Conservation (phyloP, 2,329 filamentous ascomycete genomes). For the Didymella sp. region DNA sequence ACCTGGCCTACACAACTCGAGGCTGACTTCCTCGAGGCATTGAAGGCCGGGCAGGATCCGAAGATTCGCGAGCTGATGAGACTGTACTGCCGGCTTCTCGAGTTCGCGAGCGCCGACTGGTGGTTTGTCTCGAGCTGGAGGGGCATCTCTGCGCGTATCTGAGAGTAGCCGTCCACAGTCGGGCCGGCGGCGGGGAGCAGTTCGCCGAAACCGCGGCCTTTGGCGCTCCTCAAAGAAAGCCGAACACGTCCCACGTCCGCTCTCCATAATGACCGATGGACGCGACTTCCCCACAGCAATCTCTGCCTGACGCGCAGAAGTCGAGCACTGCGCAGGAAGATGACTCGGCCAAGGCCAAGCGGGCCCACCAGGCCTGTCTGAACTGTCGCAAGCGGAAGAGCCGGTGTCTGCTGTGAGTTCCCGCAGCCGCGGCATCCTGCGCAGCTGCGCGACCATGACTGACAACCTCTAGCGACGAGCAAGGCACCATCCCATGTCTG, state of each 20-base stretch:
- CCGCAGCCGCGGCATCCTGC: slow-evolving; percentile 3
- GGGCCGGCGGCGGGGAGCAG: neutral
- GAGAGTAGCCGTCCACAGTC: neutral
- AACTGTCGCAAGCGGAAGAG: slow-evolving; percentile 51
- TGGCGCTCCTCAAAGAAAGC: slow-evolving; percentile 3
- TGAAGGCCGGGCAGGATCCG: slow-evolving; percentile 24
- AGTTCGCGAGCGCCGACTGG: slow-evolving; percentile 32
- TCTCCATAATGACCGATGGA: slow-evolving; percentile 15
- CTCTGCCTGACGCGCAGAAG: slow-evolving; percentile 13
- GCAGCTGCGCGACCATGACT: slow-evolving; percentile 9
- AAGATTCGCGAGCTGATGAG: slow-evolving; percentile 24
- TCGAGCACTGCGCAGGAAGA: slow-evolving; percentile 16
- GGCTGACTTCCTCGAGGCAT: slow-evolving; percentile 25
- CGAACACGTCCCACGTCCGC: slow-evolving; percentile 9
- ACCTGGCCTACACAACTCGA: slow-evolving; percentile 35
- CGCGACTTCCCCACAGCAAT: slow-evolving; percentile 16
- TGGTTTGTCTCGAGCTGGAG: slow-evolving; percentile 36
- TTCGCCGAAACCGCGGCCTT: slow-evolving; percentile 5
- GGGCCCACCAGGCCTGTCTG: slow-evolving; percentile 40
- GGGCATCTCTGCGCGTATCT: slow-evolving; percentile 23
- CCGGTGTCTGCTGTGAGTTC: slow-evolving; percentile 48
- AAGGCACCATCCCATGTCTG: slow-evolving; percentile 61
- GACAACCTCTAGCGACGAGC: slow-evolving; percentile 51
- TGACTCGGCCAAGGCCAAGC: slow-evolving; percentile 30
- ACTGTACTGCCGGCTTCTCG: slow-evolving; percentile 32